Base-by-base conservation (phyloP, 768 basidiomycete genomes). In the Tulasnella sp. region DNA sequence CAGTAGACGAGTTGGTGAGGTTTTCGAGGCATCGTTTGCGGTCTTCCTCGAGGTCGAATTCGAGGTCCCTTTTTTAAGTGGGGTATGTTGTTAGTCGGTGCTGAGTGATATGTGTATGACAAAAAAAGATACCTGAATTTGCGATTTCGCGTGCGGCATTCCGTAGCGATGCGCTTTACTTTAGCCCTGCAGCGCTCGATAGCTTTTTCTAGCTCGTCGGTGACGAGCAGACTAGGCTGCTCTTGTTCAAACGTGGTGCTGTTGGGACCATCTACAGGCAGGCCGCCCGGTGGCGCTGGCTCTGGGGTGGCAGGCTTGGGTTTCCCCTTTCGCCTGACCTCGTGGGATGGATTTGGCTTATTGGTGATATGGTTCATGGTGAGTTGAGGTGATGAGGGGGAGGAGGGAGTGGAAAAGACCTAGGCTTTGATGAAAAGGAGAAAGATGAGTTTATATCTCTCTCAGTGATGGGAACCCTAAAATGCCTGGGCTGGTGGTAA, bases 41-140 rank as follows among this genome's bases (percentile, higher is more conserved):
- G 80, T 88, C 87, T 51, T 85, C 85, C 76, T 86, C 87, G 5
- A 88, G 81, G 80, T 90, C 89, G 77, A 89, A 90, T 80, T 89
- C 89, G 35, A 88, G 83, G 82, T 90, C 89, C 81, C 89, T 51
- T 26, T 39, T 18, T 18, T 10, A 5, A 16, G 11, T 23, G 18
- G 44, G 35, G 48, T 32, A 44, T 11, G 70, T 15, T 11, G 26
- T 26, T 46, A 57, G n/a, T n/a, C n/a, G 20, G n/a, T 70, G 35
- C 7, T 13, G 40, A 46, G 61, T 15, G 69, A 44, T 11, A 73
- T 26, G 16, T 11, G 20, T 15, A 48, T 35, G 26, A 6, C 6
- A n/a, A n/a, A 73, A n/a, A 78, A 85, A 2, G 42, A 29, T 77
- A 89, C 88, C 89, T 83, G 82, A 88, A 89, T 79, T 87, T 87